Evolutionary conservation across 2,329 filamentous ascomycete genomes (phyloP), one percentile per base, ranked within the genome.

Genomic region (Fusarium burgessii): DNA sequence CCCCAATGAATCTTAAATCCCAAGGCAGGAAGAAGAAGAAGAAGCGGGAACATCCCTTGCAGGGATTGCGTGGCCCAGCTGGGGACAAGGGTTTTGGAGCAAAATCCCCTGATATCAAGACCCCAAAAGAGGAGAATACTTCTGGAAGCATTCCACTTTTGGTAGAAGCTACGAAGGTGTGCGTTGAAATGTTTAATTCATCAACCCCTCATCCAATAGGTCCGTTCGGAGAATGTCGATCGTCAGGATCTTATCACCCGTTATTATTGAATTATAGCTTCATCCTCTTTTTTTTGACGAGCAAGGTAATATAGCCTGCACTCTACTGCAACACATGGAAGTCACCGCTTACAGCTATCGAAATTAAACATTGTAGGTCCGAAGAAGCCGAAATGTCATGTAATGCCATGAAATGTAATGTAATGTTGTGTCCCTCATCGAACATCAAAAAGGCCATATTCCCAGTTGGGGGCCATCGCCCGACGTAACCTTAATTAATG

Each of bases 71-170:
- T 66, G 55, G 42, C 14, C 14, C 36, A n/a, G 20, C 20, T 38
- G 32, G 47, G 45, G 55, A 38, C 49, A 40, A n/a, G 20, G 43
- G 20, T 13, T 13, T 9, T 15, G 18, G 35, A 38, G 20, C 35
- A 52, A 43, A 52, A 54, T 43, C 58, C 73, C 73, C 66, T 65
- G 60, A 33, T 47, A 17, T n/a, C 17, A 15, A 20, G 40, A n/a
- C 52, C 54, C 33, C 47, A 38, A 47, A 62, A 66, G n/a, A 55
- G 73, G 73, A 65, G 73, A 75, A 75, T 52, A 50, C 52, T 75
- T 75, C 73, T 75, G 49, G 73, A 75, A 75, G 41, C 45, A 58
- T 68, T 45, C 71, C 59, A 33, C 42, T 29, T 32, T 56, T 14
- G n/a, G 20, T n/a, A 40, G 41, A 43, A 58, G 33, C 43, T 68